Conservation (phyloP, 192 early-diverging fungal genomes). For the Phycomyces nitens region DNA sequence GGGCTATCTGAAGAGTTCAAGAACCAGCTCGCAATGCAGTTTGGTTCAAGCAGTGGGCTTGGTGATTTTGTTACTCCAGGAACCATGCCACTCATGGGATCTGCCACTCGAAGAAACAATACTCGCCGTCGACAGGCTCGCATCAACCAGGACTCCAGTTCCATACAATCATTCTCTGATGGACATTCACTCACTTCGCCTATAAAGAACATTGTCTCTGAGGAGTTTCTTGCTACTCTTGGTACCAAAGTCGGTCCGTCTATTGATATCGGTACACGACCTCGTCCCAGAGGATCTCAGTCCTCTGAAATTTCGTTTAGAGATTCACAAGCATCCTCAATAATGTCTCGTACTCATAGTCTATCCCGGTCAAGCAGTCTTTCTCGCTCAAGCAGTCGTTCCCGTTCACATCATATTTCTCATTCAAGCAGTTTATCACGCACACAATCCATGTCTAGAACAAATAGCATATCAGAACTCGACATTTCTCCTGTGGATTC, state of each 20-base stretch:
- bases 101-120: constrained; percentile 4
- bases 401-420: background rate
- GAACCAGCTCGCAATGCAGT: constrained; percentile 27
- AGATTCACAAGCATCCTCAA: background rate
- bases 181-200: too few species aligned
- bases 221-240: too few species aligned
- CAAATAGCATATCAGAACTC: too few species aligned
- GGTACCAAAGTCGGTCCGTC: too few species aligned
- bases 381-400: background rate
- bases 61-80: constrained; percentile 32
- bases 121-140: constrained; percentile 6
- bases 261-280: too few species aligned
- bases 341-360: background rate
- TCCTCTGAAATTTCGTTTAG: too few species aligned
- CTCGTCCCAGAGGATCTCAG: too few species aligned
- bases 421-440: too few species aligned
- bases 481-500: background rate
- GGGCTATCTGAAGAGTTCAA: constrained; percentile 37
- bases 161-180: too few species aligned
- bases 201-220: too few species aligned
- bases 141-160: too few species aligned
- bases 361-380: background rate
- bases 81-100: constrained; percentile 25
- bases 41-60: constrained; percentile 29
- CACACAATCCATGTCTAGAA: too few species aligned